A percentile compares a stretch with the other conserved stretches of the same genome.
Evolutionary conservation across 805 yeast species (phyloP).

Genomic region (Saturnispora galanensis): DNA sequence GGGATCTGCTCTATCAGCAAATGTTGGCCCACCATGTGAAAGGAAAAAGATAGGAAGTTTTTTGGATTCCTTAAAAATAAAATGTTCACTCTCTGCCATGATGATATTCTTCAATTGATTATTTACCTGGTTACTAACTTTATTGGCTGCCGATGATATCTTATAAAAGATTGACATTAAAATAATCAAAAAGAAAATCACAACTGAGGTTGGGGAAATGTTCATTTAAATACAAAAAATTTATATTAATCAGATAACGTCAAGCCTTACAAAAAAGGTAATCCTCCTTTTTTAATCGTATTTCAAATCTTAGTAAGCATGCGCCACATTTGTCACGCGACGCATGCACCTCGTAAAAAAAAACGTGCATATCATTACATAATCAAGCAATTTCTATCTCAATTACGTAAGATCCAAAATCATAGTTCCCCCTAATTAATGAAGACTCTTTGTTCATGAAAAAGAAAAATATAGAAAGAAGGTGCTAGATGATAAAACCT

Average conservation of each 20-base stretch:
- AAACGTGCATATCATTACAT: background rate
- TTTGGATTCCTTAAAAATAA: constrained; percentile 15
- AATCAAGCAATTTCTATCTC: background rate
- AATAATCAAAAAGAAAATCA: constrained; percentile 7
- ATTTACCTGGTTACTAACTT: background rate
- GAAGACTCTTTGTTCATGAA: background rate
- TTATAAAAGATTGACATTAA: constrained; percentile 15
- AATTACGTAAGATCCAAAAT: too few species aligned
- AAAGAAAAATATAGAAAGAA: background rate
- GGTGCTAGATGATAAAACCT: background rate
- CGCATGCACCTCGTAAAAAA: background rate
- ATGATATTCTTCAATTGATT: constrained; percentile 9
- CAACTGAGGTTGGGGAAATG: constrained; percentile 3
- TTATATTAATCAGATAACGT: background rate
- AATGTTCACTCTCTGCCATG: constrained; percentile 14
- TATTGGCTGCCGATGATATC: constrained; percentile 1
- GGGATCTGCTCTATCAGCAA: constrained; percentile 45
- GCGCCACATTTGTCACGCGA: too few species aligned
- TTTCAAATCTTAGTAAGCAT: constrained; percentile 4
- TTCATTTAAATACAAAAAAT: constrained; percentile 6
- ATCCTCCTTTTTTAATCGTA: background rate
- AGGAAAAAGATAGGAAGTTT: constrained; percentile 51
- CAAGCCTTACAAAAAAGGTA: background rate
- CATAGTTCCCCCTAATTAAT: too few species aligned
- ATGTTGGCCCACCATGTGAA: constrained; percentile 82